phyloP scores from a whole-genome alignment of 169 alveolate species.

The Cryptosporidium canis region DNA sequence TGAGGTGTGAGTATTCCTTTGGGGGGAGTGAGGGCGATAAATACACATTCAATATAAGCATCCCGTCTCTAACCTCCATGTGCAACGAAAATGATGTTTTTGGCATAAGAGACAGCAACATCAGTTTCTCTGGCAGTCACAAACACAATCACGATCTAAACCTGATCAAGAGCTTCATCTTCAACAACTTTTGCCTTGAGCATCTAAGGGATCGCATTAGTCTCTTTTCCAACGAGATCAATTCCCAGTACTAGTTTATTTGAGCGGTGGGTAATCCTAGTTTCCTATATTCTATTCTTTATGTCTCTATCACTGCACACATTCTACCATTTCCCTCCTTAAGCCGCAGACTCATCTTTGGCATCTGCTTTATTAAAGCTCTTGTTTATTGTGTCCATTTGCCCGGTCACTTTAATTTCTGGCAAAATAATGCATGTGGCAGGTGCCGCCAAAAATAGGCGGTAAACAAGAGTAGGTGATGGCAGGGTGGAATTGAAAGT shows the following conservation, averaged over 20 bases:
- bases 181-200: conserved; percentile 13
- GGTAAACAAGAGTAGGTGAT: not conserved
- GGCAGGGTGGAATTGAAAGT: not conserved
- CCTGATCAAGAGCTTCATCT: conserved; percentile 1
- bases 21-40: not conserved
- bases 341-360: too few relatives aligned
- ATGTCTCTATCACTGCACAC: not conserved
- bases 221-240: not conserved
- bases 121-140: conserved; percentile 1
- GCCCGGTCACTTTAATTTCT: not conserved
- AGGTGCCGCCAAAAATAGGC: not conserved
- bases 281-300: not conserved
- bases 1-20: conserved; percentile 19
- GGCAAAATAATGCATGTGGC: not conserved
- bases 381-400: not conserved
- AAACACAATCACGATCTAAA: not conserved
- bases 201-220: not conserved
- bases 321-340: not conserved
- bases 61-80: conserved; percentile 68
- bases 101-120: conserved; percentile 35
- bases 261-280: not conserved
- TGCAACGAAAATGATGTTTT: conserved; percentile 66
- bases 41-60: not conserved
- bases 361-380: too few relatives aligned
- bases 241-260: not conserved